Conservation (phyloP, 2,329 filamentous ascomycete species). For the Fusarium lateritium region DNA sequence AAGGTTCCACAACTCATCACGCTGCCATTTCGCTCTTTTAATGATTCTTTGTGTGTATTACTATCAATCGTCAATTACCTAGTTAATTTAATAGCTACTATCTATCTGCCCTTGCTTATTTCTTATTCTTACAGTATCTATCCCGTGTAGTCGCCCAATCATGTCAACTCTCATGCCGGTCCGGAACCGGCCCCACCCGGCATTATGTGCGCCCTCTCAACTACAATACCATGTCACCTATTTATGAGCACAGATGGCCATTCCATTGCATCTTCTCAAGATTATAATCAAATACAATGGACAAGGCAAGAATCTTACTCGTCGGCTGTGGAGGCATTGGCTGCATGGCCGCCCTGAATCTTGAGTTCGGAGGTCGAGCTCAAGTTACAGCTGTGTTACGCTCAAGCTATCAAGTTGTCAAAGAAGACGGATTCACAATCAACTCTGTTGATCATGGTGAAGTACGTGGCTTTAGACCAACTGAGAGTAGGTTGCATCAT, state of each 20-base stretch:
- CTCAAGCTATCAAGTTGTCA: constrained; percentile 44
- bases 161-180: constrained; percentile 6
- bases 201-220: constrained; percentile 30
- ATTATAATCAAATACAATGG: constrained; percentile 13
- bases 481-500: constrained; percentile 31
- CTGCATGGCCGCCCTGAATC: constrained; percentile 44
- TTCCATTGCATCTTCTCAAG: background rate
- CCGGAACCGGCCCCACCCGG: constrained; percentile 29
- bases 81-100: background rate
- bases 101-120: background rate
- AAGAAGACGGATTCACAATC: constrained; percentile 44
- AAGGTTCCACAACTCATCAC: constrained; percentile 4
- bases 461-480: constrained; percentile 40
- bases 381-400: constrained; percentile 46
- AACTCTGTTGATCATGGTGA: constrained; percentile 45
- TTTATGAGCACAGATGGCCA: background rate
- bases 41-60: no score
- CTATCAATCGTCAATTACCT: background rate
- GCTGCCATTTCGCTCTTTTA: background rate
- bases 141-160: constrained; percentile 21
- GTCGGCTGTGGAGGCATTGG: constrained; percentile 48
- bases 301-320: constrained; percentile 37
- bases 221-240: constrained; percentile 13
- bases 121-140: background rate
- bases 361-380: constrained; percentile 41